These are phyloP conservation scores for Aspergillus mulundensis DNA, from an alignment of 495 filamentous ascomycete species.

Conservation along the genomic window DNA sequence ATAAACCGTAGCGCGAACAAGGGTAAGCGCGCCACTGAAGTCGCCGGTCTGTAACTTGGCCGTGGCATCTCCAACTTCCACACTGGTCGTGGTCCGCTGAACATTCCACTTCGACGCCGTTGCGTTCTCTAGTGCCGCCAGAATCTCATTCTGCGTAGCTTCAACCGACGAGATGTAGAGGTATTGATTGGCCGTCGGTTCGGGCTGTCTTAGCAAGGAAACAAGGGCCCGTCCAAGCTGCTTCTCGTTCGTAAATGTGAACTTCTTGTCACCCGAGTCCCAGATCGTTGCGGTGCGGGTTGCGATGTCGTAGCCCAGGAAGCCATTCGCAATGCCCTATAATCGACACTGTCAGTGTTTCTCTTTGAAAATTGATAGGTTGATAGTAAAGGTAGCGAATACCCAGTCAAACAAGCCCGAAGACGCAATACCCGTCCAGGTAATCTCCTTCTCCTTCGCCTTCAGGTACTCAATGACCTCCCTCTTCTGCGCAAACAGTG, in stretches of 20 bases:
- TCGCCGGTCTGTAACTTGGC: constrained; percentile 36
- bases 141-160: constrained; percentile 43
- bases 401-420: constrained; percentile 52
- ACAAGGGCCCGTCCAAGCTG: constrained; percentile 37
- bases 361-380: background rate
- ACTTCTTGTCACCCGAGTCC: constrained; percentile 36
- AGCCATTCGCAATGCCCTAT: constrained; percentile 34
- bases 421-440: constrained; percentile 47
- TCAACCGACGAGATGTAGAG: constrained; percentile 44
- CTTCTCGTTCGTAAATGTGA: constrained; percentile 38
- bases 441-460: constrained; percentile 37
- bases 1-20: constrained; percentile 27
- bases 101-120: constrained; percentile 40
- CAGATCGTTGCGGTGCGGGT: constrained; percentile 42
- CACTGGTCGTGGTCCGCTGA: constrained; percentile 26
- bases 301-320: constrained; percentile 43
- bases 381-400: background rate
- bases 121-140: constrained; percentile 39
- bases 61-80: constrained; percentile 21
- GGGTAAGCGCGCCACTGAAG: constrained; percentile 25
- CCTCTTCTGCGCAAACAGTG: constrained; percentile 42
- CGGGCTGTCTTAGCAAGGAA: constrained; percentile 34
- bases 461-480: constrained; percentile 44
- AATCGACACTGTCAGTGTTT: background rate
- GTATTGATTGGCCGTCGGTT: constrained; percentile 43